Evolutionary conservation across 2,329 filamentous ascomycete genomes (phyloP).

Genomic region (Stemphylium lycopersici): DNA sequence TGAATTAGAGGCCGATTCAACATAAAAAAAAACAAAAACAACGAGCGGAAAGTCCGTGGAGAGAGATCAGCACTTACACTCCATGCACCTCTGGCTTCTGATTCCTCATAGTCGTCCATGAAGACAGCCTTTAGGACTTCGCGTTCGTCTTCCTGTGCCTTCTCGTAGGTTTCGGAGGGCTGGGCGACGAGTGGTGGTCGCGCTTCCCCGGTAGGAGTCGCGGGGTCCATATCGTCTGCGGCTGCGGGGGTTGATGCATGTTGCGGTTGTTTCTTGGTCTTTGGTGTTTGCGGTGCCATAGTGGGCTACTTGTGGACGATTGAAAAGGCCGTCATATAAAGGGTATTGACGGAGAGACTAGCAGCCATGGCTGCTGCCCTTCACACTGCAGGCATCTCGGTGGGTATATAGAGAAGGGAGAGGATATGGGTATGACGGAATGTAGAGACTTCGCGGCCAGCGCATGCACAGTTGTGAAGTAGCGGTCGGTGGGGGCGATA

Average conservation of each 20-base stretch:
- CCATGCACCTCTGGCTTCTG: slow-evolving; percentile 78
- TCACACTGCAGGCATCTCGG: slow-evolving; percentile 50
- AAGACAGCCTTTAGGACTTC: slow-evolving; percentile 87
- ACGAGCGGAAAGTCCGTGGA: no score
- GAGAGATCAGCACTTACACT: slow-evolving; percentile 63
- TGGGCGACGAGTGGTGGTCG: slow-evolving; percentile 38
- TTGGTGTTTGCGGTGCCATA: slow-evolving; percentile 56
- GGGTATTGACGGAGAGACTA: slow-evolving; percentile 44
- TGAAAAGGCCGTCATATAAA: slow-evolving; percentile 40
- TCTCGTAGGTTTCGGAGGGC: slow-evolving; percentile 70
- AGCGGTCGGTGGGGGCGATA: slow-evolving; percentile 29
- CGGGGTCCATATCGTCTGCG: slow-evolving; percentile 26
- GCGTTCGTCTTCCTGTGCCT: slow-evolving; percentile 87
- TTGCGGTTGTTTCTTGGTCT: slow-evolving; percentile 46
- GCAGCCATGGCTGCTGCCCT: slow-evolving; percentile 57
- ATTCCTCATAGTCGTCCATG: slow-evolving; percentile 81
- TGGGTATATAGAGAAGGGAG: slow-evolving; percentile 20
- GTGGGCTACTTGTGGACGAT: slow-evolving; percentile 45
- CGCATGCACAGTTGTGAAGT: slow-evolving; percentile 24
- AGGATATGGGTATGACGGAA: slow-evolving; percentile 22
- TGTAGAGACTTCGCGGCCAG: slow-evolving; percentile 31
- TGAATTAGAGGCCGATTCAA: not conserved
- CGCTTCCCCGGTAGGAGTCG: slow-evolving; percentile 36
- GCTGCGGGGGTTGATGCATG: slow-evolving; percentile 42
- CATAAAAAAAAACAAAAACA: no score